phyloP scores from a whole-genome alignment of 2,329 filamentous ascomycete genomes.

The Hypomyces perniciosus region DNA sequence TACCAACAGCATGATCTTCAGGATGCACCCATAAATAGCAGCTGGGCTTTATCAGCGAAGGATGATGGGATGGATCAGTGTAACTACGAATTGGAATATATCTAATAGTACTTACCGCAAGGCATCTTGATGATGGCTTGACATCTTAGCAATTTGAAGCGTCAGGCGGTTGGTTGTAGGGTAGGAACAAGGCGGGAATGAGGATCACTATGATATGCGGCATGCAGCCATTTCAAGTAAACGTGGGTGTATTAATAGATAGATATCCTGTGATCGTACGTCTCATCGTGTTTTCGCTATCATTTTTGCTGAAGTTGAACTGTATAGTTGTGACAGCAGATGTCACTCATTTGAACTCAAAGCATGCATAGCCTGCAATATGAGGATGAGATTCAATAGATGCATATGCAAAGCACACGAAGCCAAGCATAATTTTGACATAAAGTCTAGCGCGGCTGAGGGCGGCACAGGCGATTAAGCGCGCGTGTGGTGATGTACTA shows the following conservation, averaged over 20 bases:
- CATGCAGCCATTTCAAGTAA: no score
- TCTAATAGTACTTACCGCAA: neutral
- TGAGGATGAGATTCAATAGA: neutral
- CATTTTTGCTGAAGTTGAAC: neutral
- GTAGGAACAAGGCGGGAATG: no score
- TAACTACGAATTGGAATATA: neutral
- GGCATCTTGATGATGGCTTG: no score
- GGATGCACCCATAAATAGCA: neutral
- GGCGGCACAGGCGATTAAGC: no score
- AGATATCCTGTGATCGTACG: neutral
- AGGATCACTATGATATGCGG: no score
- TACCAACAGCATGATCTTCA: neutral
- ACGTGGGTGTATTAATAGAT: neutral
- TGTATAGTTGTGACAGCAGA: neutral
- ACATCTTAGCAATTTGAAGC: no score
- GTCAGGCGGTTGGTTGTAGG: no score
- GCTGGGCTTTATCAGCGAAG: neutral
- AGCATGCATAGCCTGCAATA: neutral
- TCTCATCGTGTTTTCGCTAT: neutral
- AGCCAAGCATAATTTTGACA: no score
- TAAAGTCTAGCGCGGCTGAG: no score
- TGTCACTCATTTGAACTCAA: neutral
- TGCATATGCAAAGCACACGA: no score
- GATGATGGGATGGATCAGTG: neutral
- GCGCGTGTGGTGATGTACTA: no score